Percentiles rank a stretch among this genome's conserved stretches.
These are phyloP conservation scores for Baudoinia panamericana DNA, from an alignment of 495 filamentous ascomycete genomes.

Conservation along the genomic window DNA sequence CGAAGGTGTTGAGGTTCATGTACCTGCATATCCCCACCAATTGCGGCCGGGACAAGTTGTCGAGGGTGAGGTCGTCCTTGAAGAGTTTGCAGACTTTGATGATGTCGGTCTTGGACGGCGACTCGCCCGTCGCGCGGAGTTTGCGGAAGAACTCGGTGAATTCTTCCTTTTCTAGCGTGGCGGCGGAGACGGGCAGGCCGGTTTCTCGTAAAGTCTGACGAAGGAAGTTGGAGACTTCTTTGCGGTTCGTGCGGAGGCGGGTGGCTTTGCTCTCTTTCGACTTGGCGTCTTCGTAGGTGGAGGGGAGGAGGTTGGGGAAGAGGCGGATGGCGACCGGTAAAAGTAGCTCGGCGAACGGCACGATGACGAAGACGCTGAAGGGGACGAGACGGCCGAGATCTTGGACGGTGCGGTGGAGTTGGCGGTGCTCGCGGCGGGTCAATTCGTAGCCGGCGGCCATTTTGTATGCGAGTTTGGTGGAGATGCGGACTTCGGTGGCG, in stretches of 20 bases:
- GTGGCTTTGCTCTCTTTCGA: slow-evolving; percentile 78
- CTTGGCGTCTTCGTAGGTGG: slow-evolving; percentile 88
- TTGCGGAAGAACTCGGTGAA: slow-evolving; percentile 98
- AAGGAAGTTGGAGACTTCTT: slow-evolving; percentile 87
- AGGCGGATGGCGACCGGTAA: slow-evolving; percentile 83
- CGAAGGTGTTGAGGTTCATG: slow-evolving; percentile 94
- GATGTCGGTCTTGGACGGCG: slow-evolving; percentile 75
- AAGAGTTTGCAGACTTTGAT: slow-evolving; percentile 99
- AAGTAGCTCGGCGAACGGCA: slow-evolving; percentile 92
- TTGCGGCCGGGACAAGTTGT: slow-evolving; percentile 92
- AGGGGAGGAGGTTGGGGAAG: slow-evolving; percentile 93
- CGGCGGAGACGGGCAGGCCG: slow-evolving; percentile 71
- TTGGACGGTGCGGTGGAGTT: slow-evolving; percentile 82
- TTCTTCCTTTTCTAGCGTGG: slow-evolving; percentile 82
- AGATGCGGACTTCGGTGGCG: slow-evolving; percentile 84
- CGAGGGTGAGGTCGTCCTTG: slow-evolving; percentile 92
- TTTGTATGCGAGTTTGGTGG: slow-evolving; percentile 76
- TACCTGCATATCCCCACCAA: slow-evolving; percentile 96
- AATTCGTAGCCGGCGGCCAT: slow-evolving; percentile 98
- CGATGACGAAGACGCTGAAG: slow-evolving; percentile 92
- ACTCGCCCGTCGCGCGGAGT: slow-evolving; percentile 71
- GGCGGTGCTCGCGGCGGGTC: slow-evolving; percentile 79
- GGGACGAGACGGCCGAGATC: slow-evolving; percentile 88
- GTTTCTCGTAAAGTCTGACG: slow-evolving; percentile 84
- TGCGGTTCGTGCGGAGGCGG: slow-evolving; percentile 69